Percentiles rank a stretch among this genome's conserved stretches.
These are phyloP conservation scores for Annulohypoxylon maeteangense DNA, from an alignment of 495 filamentous ascomycete genomes.

Conservation along the genomic window DNA sequence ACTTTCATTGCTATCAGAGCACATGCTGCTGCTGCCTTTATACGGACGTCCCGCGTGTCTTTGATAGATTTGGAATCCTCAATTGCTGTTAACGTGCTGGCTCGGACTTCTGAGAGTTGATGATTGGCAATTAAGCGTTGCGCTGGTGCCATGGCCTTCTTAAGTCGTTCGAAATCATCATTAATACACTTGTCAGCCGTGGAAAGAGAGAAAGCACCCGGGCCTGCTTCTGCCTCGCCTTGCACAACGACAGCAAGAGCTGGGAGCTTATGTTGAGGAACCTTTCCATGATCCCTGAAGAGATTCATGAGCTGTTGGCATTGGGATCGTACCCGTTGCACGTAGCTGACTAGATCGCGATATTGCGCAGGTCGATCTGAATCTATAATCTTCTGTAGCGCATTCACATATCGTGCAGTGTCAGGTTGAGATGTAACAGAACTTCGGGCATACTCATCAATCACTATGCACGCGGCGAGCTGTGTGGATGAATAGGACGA, in stretches of 20 bases:
- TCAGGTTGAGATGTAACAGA: constrained; percentile 54
- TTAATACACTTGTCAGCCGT: constrained; percentile 87
- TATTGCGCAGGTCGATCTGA: constrained; percentile 82
- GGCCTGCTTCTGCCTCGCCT: constrained; percentile 88
- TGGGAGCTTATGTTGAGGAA: constrained; percentile 77
- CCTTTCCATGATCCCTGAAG: constrained; percentile 87
- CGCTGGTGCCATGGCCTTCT: constrained; percentile 82
- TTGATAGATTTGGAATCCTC: constrained; percentile 81
- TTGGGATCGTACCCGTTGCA: constrained; percentile 87
- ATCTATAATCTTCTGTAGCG: constrained; percentile 79
- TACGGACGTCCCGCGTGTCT: constrained; percentile 83
- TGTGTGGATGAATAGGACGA: constrained; percentile 86
- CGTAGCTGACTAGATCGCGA: constrained; percentile 85
- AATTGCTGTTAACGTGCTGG: constrained; percentile 74
- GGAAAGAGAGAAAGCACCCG: constrained; percentile 86
- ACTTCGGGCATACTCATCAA: constrained; percentile 86
- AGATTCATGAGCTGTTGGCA: constrained; percentile 88
- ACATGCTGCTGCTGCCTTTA: constrained; percentile 85
- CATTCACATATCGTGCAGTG: constrained; percentile 61
- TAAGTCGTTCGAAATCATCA: constrained; percentile 85
- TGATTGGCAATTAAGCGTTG: constrained; percentile 82
- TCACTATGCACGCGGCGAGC: constrained; percentile 80
- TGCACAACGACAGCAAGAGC: constrained; percentile 88
- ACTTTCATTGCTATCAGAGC: constrained; percentile 87
- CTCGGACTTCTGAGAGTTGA: constrained; percentile 76